Percentiles rank a stretch among this genome's conserved stretches.
These are phyloP conservation scores for Tulasnella sp. DNA, from an alignment of 768 basidiomycete species.

Conservation along the genomic window DNA sequence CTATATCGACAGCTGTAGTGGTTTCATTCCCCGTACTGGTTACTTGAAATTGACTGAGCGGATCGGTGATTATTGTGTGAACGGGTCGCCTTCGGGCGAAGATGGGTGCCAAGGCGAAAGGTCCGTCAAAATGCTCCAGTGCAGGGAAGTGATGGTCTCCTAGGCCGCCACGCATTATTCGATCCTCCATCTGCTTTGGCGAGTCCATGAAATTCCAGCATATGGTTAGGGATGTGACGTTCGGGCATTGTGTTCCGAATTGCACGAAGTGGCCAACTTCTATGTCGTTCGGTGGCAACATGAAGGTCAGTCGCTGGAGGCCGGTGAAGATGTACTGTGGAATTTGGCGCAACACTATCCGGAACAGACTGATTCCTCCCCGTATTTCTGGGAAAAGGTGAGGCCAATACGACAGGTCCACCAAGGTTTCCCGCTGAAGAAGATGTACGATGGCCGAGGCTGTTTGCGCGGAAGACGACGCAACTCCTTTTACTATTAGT, in stretches of 20 bases:
- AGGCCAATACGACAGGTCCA: not conserved
- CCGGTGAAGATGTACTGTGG: not conserved
- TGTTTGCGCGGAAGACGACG: not conserved
- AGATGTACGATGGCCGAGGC: not conserved
- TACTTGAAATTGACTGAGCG: not conserved
- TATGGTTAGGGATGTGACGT: not conserved
- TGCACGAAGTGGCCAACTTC: not conserved
- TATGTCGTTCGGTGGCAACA: not conserved
- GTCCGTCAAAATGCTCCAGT: not conserved
- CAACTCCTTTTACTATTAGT: not conserved
- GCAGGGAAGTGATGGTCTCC: not conserved
- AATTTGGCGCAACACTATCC: not conserved
- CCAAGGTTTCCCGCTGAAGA: not conserved
- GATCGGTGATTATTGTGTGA: not conserved
- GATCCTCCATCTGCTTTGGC: not conserved
- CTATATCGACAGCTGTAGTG: not conserved
- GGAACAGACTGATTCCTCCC: not conserved
- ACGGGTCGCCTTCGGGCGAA: not conserved
- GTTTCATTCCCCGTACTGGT: not conserved
- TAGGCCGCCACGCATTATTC: not conserved
- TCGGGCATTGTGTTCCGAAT: not conserved
- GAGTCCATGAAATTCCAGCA: not conserved
- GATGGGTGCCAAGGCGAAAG: not conserved
- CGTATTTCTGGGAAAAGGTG: not conserved
- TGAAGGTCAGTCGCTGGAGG: not conserved